A percentile compares a stretch with the other conserved stretches of the same genome.
phyloP scores from a whole-genome alignment of 2,329 filamentous ascomycete genomes.

The Neopestalotiopsis rosae region DNA sequence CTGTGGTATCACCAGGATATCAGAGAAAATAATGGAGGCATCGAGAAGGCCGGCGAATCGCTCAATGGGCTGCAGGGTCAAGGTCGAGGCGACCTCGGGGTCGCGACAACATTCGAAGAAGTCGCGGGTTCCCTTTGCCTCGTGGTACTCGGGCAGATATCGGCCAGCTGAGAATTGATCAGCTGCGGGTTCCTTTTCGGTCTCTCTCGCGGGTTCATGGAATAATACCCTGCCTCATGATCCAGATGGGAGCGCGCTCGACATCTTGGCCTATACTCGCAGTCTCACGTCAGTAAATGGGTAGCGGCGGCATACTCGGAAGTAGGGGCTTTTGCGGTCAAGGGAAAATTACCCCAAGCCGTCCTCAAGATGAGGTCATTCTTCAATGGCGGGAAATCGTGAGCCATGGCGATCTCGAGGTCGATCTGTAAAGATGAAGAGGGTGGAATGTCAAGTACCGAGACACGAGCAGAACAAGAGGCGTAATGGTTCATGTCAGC shows the following conservation, averaged over 20 bases:
- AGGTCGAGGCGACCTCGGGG: conserved; percentile 88
- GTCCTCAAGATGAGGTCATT: conserved; percentile 93
- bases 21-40: conserved; percentile 97
- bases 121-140: conserved; percentile 87
- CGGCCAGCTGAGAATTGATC: conserved; percentile 71
- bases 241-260: conserved; percentile 94
- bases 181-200: conserved; percentile 2
- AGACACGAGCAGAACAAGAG: conserved; percentile 14
- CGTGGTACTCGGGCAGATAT: conserved; percentile 97
- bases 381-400: conserved; percentile 81
- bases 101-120: conserved; percentile 98
- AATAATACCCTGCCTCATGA: conserved; percentile 92
- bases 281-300: conserved; percentile 6
- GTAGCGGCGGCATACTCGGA: conserved; percentile 20
- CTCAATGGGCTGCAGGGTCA: conserved; percentile 94
- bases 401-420: conserved; percentile 57
- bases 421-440: background rate
- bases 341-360: conserved; percentile 72
- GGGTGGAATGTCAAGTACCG: background rate
- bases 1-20: conserved; percentile 97
- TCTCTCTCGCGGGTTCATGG: background rate
- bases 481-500: conserved; percentile 11
- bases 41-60: conserved; percentile 90
- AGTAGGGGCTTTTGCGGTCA: background rate
- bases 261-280: conserved; percentile 75